Conservation (phyloP, 2,329 filamentous ascomycete species). For the Tolypocladium pustulatum region DNA sequence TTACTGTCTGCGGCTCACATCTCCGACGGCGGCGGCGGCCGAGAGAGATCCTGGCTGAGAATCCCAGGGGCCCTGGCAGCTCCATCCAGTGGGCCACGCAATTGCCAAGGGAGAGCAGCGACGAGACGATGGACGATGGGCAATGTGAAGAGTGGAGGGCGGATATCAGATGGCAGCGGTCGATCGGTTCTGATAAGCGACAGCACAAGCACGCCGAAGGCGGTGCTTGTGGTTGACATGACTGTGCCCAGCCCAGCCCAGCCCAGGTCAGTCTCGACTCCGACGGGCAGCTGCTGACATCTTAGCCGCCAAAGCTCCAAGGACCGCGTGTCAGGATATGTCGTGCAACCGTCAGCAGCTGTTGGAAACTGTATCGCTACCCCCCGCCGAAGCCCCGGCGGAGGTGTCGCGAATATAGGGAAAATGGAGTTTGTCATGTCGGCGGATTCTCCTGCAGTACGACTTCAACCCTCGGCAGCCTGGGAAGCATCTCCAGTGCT, state of each 20-base stretch:
- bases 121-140: background rate
- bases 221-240: background rate
- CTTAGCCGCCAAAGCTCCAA: background rate
- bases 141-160: background rate
- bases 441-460: background rate
- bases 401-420: background rate
- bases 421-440: background rate
- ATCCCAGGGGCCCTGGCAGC: background rate
- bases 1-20: background rate
- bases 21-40: background rate
- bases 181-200: background rate
- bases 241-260: background rate
- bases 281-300: background rate
- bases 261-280: background rate
- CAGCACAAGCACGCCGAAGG: background rate
- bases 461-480: background rate
- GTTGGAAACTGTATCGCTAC: background rate
- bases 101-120: background rate
- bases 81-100: background rate
- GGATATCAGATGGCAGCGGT: background rate
- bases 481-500: background rate
- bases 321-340: background rate
- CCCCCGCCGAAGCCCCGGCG: background rate
- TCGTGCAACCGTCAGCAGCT: background rate
- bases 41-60: background rate